These are phyloP conservation scores for Pharus latifolius DNA, from an alignment of 176 grass and related monocot species.

Conservation along the genomic window DNA sequence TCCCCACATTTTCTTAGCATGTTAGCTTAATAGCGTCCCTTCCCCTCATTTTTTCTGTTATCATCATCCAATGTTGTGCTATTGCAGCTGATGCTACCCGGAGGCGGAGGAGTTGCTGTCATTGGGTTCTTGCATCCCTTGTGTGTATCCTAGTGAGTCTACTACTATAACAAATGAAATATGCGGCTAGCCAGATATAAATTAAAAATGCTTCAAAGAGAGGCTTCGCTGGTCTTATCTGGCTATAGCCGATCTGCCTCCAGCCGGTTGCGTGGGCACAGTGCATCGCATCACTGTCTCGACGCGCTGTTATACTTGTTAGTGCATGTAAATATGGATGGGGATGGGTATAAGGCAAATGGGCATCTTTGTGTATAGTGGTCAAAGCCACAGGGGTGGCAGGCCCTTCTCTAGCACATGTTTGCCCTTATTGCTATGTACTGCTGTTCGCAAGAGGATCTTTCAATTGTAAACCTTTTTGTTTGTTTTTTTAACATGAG, in stretches of 20 bases:
- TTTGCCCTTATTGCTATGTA: conserved; percentile 13
- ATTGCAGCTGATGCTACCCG: conserved; percentile 10
- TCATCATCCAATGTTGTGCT: not conserved
- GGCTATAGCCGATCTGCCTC: not conserved
- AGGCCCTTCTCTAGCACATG: conserved; percentile 35
- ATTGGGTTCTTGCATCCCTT: not conserved
- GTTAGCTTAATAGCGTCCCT: too few relatives aligned
- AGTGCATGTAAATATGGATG: conserved; percentile 60
- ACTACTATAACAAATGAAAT: conserved; percentile 2
- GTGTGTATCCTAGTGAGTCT: not conserved
- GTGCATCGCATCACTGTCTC: conserved; percentile 14
- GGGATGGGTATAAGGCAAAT: conserved; percentile 33
- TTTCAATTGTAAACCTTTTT: conserved; percentile 25
- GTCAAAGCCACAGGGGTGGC: conserved; percentile 86
- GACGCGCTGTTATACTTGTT: conserved; percentile 25
- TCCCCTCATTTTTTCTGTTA: too few relatives aligned
- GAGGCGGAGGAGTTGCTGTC: not conserved
- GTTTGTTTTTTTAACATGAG: not conserved
- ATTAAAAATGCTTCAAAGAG: conserved; percentile 4
- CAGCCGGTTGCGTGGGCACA: conserved; percentile 8
- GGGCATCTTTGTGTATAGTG: conserved; percentile 37
- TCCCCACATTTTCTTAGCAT: too few relatives aligned
- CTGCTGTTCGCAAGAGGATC: conserved; percentile 11
- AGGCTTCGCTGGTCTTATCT: not conserved
- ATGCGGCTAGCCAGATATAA: not conserved